Evolutionary conservation across 2,329 filamentous ascomycete species (phyloP), one percentile per base, ranked within the genome.

Genomic region (Stemphylium lycopersici): DNA sequence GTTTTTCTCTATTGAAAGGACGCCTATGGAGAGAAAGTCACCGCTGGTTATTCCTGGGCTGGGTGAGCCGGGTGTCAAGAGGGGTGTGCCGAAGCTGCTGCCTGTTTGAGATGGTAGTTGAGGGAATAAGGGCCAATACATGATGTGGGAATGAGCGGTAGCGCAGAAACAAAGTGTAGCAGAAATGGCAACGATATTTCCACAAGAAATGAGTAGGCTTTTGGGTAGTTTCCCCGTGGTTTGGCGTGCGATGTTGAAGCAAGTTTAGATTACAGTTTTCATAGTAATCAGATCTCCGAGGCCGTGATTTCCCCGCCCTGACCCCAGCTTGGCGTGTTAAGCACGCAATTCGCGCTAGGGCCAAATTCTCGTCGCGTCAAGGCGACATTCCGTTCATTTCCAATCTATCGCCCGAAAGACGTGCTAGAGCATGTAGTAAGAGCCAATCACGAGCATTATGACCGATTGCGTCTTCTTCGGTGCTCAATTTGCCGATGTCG

Each of bases 281-380:
- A 7, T 6, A 18, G 26, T 16, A 15, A 44, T 45, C 39, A 61
- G 40, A 67, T 68, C 61, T 66, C 67, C 64, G 64, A 68, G 49
- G 32, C 59, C 61, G 54, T 40, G 54, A 51, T 41, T 59, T 54
- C 60, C 51, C 65, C 63, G 56, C 52, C 29, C 33, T 33, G 7
- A 24, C 24, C 29, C 6, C 26, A 2, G 18, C 52, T 48, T 52
- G 56, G 48, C 49, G 38, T 43, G 31, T 52, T 48, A 55, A 67
- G 54, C 56, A 63, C 66, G 66, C 60, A 59, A 65, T 72, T 58
- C 41, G 57, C 68, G 64, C 69, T 71, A 71, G 58, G 38, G 50
- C 48, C 55, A 56, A 61, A 62, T 67, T 69, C 58, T 65, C 59
- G 65, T 58, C 51, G 57, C 60, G 52, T 62, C 61, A 55, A 61